Evolutionary conservation across 495 filamentous ascomycete species (phyloP).

Genomic region (Talaromyces proteolyticus): DNA sequence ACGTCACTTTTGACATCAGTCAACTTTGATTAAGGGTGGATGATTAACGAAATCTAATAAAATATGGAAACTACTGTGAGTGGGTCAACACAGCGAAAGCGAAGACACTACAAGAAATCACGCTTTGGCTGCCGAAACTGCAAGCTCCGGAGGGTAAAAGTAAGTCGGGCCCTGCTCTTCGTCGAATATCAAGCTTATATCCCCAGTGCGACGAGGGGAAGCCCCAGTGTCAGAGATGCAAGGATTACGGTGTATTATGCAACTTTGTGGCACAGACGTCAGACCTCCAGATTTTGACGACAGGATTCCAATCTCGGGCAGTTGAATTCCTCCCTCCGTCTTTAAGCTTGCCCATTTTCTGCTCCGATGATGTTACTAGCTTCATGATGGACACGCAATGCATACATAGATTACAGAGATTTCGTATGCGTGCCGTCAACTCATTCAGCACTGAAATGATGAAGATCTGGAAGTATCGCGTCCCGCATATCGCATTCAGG

Average conservation of each 20-base stretch:
- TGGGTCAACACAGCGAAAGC: not conserved
- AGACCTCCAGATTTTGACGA: constrained; percentile 22
- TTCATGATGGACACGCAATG: constrained; percentile 19
- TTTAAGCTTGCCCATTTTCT: not conserved
- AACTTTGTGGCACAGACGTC: constrained; percentile 20
- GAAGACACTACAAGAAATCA: constrained; percentile 16
- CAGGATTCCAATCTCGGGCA: constrained; percentile 6
- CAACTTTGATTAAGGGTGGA: too few species aligned
- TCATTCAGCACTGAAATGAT: constrained; percentile 13
- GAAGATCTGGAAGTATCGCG: not conserved
- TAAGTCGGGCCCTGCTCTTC: constrained; percentile 12
- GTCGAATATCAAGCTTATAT: not conserved
- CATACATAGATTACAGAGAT: constrained; percentile 21
- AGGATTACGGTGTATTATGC: constrained; percentile 27
- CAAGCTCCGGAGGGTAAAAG: constrained; percentile 45
- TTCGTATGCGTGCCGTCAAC: constrained; percentile 18
- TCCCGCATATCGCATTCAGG: constrained; percentile 2
- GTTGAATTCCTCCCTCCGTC: not conserved
- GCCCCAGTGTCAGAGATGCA: constrained; percentile 29
- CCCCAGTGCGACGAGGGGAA: constrained; percentile 32
- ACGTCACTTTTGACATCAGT: not conserved
- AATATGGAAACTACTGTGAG: not conserved
- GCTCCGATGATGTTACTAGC: constrained; percentile 11
- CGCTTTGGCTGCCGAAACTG: constrained; percentile 44
- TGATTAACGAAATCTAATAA: too few species aligned